Base-by-base conservation (phyloP, 2,329 filamentous ascomycete genomes). In the Phyllachora maydis region DNA sequence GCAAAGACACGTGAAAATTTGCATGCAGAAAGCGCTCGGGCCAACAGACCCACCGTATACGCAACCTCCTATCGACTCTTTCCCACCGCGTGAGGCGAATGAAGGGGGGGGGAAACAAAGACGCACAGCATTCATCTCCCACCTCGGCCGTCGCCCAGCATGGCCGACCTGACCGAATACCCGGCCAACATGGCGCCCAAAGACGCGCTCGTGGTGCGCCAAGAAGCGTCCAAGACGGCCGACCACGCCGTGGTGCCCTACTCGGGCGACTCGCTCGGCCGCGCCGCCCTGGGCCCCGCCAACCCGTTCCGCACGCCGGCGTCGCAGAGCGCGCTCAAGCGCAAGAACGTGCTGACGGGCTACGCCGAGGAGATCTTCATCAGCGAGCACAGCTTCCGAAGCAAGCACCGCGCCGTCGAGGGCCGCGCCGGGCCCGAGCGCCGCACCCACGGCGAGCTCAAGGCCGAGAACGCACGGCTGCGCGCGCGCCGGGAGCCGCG, bases 371-470 rank as follows among this genome's bases (percentile, higher is more conserved):
- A 98, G 47, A 82, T 77, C 0, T 77, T 67, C 35, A 68, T 98
- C 32, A 91, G 79, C 45, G 88, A 95, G 40, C 68, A 85, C 32
- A 82, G 78, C 1, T 98, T 98, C 44, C 69, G 79, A 35, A 67
- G 66, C 39, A 82, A 88, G 33, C 83, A 93, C 43, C 73, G 81
- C 27, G 82, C 81, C 2, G 65, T 88, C 29, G 73, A 85, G 43
- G 63, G 74, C 31, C 66, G 38, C 43, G 72, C 49, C 33, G 62
- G 65, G 31, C 48, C 63, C 0, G 55, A 59, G 34, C 47, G 61
- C 26, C 56, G 64, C 35, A 59, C 53, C 11, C 56, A 55, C 14
- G 39, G 43, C 11, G 47, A 69, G 8, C 54, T 65, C 14, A 93
- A 90, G 46, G 75, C 76, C 32, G 64, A 71, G 27, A 69, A 72